Evolutionary conservation across 2,329 filamentous ascomycete genomes (phyloP).

Genomic region (Sphaerulina musiva): DNA sequence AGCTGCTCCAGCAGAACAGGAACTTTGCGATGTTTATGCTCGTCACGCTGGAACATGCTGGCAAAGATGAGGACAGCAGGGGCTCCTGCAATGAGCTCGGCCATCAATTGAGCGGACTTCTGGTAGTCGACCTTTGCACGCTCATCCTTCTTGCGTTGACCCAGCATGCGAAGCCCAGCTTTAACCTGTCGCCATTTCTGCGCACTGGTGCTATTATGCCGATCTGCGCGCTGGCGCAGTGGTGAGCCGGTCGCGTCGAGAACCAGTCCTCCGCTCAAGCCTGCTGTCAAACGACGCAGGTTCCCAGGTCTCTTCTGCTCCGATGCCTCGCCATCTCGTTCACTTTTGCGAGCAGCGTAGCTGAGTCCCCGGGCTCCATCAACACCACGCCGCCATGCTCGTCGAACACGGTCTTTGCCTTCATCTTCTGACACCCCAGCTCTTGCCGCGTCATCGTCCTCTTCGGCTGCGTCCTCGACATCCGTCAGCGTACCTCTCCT

Average conservation of each 20-base stretch:
- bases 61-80: constrained; percentile 90
- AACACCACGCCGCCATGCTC: constrained; percentile 42
- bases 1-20: constrained; percentile 92
- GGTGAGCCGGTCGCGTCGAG: constrained; percentile 31
- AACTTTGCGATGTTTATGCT: constrained; percentile 90
- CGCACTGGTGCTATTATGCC: constrained; percentile 48
- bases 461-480: constrained; percentile 34
- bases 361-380: constrained; percentile 45
- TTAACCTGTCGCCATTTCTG: constrained; percentile 93
- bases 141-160: constrained; percentile 75
- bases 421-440: constrained; percentile 48
- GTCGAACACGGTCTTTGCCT: constrained; percentile 44
- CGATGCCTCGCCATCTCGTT: constrained; percentile 28
- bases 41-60: constrained; percentile 95
- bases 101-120: constrained; percentile 94
- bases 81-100: constrained; percentile 83
- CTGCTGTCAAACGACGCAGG: constrained; percentile 42
- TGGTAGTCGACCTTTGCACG: constrained; percentile 82
- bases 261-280: constrained; percentile 34
- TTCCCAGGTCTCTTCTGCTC: constrained; percentile 39
- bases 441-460: constrained; percentile 30
- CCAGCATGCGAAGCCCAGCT: constrained; percentile 72
- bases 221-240: constrained; percentile 41
- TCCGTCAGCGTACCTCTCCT: constrained; percentile 43
- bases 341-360: constrained; percentile 33